A percentile compares a stretch with the other conserved stretches of the same genome.
These are phyloP conservation scores for Albophoma yamanashiensis DNA, from an alignment of 2,329 filamentous ascomycete species.

Conservation along the genomic window DNA sequence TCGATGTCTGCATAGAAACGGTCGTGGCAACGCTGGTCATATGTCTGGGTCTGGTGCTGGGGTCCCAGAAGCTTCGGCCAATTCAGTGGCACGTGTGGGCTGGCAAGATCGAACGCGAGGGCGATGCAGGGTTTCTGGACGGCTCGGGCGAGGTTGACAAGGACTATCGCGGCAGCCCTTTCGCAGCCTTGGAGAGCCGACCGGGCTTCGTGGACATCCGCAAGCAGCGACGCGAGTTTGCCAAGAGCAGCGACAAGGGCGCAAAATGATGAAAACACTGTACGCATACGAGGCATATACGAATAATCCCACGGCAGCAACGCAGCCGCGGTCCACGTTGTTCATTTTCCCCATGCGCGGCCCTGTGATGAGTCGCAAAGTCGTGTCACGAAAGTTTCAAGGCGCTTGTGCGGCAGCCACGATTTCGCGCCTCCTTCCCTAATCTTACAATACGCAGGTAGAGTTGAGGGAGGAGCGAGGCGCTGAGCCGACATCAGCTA, in stretches of 20 bases:
- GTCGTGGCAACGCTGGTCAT: slow-evolving; percentile 70
- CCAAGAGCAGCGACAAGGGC: slow-evolving; percentile 26
- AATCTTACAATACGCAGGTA: neutral
- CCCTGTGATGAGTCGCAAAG: neutral
- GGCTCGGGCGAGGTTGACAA: slow-evolving; percentile 56
- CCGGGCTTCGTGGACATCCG: slow-evolving; percentile 83
- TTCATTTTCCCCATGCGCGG: neutral
- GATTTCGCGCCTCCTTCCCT: neutral
- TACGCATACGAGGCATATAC: neutral
- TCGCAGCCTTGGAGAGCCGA: slow-evolving; percentile 65
- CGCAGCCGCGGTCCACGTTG: neutral
- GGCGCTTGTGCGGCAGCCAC: neutral
- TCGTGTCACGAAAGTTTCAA: neutral
- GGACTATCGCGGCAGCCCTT: slow-evolving; percentile 68
- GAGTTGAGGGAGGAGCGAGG: neutral
- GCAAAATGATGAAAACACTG: neutral
- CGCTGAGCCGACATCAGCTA: neutral
- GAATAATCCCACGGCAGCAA: neutral
- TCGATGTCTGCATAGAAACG: slow-evolving; percentile 83
- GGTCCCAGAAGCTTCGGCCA: slow-evolving; percentile 68
- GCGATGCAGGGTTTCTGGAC: slow-evolving; percentile 45
- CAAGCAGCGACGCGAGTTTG: slow-evolving; percentile 68
- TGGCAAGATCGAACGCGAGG: slow-evolving; percentile 72
- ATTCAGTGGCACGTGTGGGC: slow-evolving; percentile 78
- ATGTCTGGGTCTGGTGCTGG: slow-evolving; percentile 71